A percentile compares a stretch with the other conserved stretches of the same genome.
Evolutionary conservation across 2,329 filamentous ascomycete species (phyloP).

Genomic region (Pezicula carpinea): DNA sequence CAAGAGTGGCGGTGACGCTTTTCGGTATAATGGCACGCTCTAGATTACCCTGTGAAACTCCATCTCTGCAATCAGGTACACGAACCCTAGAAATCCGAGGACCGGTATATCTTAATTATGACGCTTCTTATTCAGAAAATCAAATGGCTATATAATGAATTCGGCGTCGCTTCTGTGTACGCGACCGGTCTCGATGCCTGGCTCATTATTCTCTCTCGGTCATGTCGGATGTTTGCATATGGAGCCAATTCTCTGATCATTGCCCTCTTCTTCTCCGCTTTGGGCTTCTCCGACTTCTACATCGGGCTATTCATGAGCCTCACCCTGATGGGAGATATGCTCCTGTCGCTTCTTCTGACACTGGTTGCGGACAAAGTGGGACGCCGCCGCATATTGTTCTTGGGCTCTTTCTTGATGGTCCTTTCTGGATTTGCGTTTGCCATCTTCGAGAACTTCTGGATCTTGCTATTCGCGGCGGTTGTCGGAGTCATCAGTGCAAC

Average conservation of each 20-base stretch:
- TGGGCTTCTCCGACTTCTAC: slow-evolving; percentile 44
- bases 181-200: slow-evolving; percentile 44
- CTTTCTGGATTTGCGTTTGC: slow-evolving; percentile 51
- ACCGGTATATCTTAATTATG: not conserved
- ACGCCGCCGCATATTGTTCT: slow-evolving; percentile 43
- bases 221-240: slow-evolving; percentile 57
- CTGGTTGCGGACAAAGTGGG: slow-evolving; percentile 54
- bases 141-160: slow-evolving; percentile 30
- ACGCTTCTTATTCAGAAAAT: slow-evolving; percentile 5
- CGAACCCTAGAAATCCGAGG: no score
- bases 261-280: slow-evolving; percentile 48
- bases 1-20: no score
- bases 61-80: no score
- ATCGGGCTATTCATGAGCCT: slow-evolving; percentile 62
- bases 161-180: slow-evolving; percentile 39
- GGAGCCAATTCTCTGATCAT: slow-evolving; percentile 52
- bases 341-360: slow-evolving; percentile 53
- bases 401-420: slow-evolving; percentile 50
- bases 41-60: no score
- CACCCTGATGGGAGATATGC: slow-evolving; percentile 53
- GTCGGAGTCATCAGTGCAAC: slow-evolving; percentile 57
- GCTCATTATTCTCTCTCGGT: slow-evolving; percentile 51
- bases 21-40: no score
- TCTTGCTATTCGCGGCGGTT: slow-evolving; percentile 51
- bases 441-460: slow-evolving; percentile 47